A percentile compares a stretch with the other conserved stretches of the same genome.
These are phyloP conservation scores for Teratosphaeriaceae sp. DNA, from an alignment of 2,329 filamentous ascomycete genomes.

Conservation along the genomic window DNA sequence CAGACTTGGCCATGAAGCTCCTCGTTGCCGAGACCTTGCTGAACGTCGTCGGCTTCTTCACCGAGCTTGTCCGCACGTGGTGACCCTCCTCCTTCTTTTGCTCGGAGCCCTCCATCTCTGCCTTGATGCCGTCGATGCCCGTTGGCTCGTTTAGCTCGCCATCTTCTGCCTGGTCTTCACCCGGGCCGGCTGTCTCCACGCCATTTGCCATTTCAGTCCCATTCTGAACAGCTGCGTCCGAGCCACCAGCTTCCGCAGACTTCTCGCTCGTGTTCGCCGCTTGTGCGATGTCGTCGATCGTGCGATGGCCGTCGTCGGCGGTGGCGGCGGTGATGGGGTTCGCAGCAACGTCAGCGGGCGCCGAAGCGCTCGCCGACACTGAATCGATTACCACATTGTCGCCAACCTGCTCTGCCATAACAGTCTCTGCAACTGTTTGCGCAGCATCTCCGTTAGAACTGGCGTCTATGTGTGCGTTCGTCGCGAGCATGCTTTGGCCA, in stretches of 20 bases:
- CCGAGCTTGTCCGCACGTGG: slow-evolving; percentile 51
- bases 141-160: slow-evolving; percentile 67
- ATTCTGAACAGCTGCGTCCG: slow-evolving; percentile 4
- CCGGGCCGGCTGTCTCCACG: slow-evolving; percentile 27
- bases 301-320: slow-evolving; percentile 44
- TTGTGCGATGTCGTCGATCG: slow-evolving; percentile 4
- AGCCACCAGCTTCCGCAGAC: slow-evolving; percentile 4
- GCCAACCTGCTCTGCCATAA: slow-evolving; percentile 66
- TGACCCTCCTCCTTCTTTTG: slow-evolving; percentile 49
- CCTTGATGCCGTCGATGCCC: slow-evolving; percentile 64
- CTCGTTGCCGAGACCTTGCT: slow-evolving; percentile 83
- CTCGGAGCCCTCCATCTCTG: slow-evolving; percentile 39
- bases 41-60: slow-evolving; percentile 72
- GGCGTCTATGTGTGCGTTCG: not conserved
- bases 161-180: slow-evolving; percentile 37
- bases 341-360: slow-evolving; percentile 59
- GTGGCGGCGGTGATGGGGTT: slow-evolving; percentile 46
- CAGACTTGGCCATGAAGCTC: slow-evolving; percentile 71
- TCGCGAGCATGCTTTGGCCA: slow-evolving; percentile 1
- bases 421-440: slow-evolving; percentile 37
- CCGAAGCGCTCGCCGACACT: slow-evolving; percentile 57
- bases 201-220: slow-evolving; percentile 12
- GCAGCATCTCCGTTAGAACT: slow-evolving; percentile 3
- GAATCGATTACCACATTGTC: slow-evolving; percentile 67
- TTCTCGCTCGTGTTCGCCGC: slow-evolving; percentile 3